Conservation (phyloP, 345 rosid species). For the Clausena lansium region DNA sequence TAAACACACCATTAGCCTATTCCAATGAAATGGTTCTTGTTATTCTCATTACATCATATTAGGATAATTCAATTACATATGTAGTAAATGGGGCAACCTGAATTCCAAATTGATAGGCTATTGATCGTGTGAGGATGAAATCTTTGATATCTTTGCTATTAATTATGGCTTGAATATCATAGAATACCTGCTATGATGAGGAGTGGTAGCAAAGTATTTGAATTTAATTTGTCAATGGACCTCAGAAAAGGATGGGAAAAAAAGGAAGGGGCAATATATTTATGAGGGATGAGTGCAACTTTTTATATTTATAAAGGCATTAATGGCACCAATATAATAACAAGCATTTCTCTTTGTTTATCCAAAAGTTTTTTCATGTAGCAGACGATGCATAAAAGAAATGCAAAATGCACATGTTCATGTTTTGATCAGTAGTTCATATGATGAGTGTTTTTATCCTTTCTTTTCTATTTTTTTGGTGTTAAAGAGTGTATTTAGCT, state of each 20-base stretch:
- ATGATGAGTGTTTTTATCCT: neutral
- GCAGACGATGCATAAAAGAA: neutral
- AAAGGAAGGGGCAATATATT: neutral
- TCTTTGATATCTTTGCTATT: slow-evolving; percentile 25
- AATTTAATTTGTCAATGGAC: slow-evolving; percentile 31
- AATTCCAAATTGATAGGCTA: slow-evolving; percentile 6
- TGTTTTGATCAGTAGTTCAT: neutral
- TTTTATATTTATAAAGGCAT: neutral
- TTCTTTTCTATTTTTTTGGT: too few species aligned
- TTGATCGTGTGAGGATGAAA: slow-evolving; percentile 18
- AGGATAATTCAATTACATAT: too few species aligned
- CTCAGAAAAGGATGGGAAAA: neutral
- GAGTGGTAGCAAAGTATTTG: slow-evolving; percentile 41
- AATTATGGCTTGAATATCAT: slow-evolving; percentile 28
- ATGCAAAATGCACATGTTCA: slow-evolving; percentile 1
- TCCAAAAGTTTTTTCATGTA: neutral
- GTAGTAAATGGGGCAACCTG: neutral
- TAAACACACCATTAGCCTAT: too few species aligned
- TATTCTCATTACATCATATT: too few species aligned
- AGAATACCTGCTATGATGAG: slow-evolving; percentile 37
- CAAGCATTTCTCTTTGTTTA: neutral
- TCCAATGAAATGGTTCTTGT: too few species aligned
- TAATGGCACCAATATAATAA: neutral
- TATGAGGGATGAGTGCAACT: neutral
- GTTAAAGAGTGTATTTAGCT: too few species aligned